Conservation (phyloP, 1,284 basidiomycete species). For the Apiotrichum gamsii region DNA sequence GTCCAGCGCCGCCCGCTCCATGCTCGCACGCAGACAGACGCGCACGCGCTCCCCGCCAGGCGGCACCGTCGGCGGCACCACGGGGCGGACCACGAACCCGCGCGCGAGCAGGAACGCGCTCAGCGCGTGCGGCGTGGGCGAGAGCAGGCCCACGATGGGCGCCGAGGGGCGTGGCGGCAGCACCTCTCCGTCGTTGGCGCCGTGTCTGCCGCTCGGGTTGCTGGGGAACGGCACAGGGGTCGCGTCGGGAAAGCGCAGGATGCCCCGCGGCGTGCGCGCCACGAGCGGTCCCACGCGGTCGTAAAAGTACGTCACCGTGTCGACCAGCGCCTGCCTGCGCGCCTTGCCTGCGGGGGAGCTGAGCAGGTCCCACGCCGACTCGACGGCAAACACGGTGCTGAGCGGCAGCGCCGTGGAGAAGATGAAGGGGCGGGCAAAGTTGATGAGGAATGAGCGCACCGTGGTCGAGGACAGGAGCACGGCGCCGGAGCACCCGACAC, state of each 20-base stretch:
- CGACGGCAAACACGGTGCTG: constrained; percentile 65
- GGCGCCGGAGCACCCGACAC: constrained; percentile 68
- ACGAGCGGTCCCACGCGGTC: constrained; percentile 23
- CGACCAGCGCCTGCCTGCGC: background rate
- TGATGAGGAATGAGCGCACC: constrained; percentile 76
- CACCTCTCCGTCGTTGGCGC: too few relatives aligned
- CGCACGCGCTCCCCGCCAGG: constrained; percentile 42
- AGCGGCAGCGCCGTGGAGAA: constrained; percentile 78
- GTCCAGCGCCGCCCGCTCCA: constrained; percentile 23
- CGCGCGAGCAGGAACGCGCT: constrained; percentile 33
- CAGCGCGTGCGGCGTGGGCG: constrained; percentile 56
- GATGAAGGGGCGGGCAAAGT: constrained; percentile 85
- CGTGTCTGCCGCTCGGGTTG: background rate
- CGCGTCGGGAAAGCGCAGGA: constrained; percentile 28
- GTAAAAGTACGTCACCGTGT: constrained; percentile 16
- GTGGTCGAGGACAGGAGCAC: constrained; percentile 67
- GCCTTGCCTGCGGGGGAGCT: constrained; percentile 59
- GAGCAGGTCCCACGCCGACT: constrained; percentile 72
- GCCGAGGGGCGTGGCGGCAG: constrained; percentile 34
- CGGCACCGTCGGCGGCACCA: constrained; percentile 46
- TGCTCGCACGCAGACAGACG: constrained; percentile 42
- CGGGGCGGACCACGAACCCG: constrained; percentile 43
- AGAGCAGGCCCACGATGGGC: constrained; percentile 82
- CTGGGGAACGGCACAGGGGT: constrained; percentile 22
- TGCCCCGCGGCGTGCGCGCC: constrained; percentile 15